Conservation (phyloP, 768 basidiomycete species). For the Auriscalpium microsporum region DNA sequence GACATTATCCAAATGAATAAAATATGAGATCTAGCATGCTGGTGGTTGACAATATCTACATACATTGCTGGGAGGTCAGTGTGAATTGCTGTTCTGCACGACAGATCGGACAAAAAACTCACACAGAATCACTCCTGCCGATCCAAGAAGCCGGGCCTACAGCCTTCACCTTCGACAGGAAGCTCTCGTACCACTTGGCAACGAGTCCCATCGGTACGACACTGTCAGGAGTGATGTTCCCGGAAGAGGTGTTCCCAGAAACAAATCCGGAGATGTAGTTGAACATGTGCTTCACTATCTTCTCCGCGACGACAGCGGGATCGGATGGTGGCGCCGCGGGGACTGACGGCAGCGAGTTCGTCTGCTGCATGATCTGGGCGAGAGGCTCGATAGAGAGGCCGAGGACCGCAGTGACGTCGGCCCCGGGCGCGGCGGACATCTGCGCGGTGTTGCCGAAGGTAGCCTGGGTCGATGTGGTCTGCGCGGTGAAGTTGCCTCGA, state of each 20-base stretch:
- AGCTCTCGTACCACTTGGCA: conserved; percentile 64
- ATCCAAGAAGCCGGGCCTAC: conserved; percentile 61
- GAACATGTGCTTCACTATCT: conserved; percentile 64
- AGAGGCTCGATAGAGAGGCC: conserved; percentile 79
- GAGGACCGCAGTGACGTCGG: conserved; percentile 60
- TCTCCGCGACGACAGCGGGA: conserved; percentile 53
- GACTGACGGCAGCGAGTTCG: conserved; percentile 36
- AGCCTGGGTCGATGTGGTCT: conserved; percentile 22
- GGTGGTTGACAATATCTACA: too few species aligned
- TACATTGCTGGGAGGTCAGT: too few species aligned
- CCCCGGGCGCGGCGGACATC: conserved; percentile 15
- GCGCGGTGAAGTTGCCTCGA: conserved; percentile 48
- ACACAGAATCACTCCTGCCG: conserved; percentile 16
- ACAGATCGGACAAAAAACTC: neutral
- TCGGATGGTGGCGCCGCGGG: conserved; percentile 27
- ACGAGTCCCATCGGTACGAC: conserved; percentile 56
- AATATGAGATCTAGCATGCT: too few species aligned
- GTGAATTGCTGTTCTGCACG: neutral
- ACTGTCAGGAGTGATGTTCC: conserved; percentile 37
- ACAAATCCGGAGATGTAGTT: conserved; percentile 68
- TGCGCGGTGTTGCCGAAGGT: conserved; percentile 23
- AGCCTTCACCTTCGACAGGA: conserved; percentile 48
- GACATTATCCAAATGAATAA: too few species aligned
- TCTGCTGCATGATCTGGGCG: conserved; percentile 47
- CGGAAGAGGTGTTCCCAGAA: conserved; percentile 25